These are phyloP conservation scores for Garcia nutans DNA, from an alignment of 345 rosid genomes.

Conservation along the genomic window DNA sequence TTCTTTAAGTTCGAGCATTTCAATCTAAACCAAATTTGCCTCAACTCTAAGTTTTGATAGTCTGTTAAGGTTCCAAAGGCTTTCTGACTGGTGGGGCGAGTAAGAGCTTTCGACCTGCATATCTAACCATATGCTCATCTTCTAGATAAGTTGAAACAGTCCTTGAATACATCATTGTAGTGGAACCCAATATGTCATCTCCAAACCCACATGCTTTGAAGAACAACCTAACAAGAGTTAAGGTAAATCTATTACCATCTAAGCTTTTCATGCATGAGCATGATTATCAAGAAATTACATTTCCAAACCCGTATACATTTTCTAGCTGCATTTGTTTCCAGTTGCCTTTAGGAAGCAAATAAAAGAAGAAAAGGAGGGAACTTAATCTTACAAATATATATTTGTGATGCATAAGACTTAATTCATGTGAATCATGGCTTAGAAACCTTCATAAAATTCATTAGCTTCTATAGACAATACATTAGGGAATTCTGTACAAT, in stretches of 20 bases:
- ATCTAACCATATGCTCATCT: slow-evolving; percentile 28
- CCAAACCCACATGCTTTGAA: slow-evolving; percentile 86
- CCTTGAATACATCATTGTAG: slow-evolving; percentile 79
- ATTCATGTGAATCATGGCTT: neutral
- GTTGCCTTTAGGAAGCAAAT: neutral
- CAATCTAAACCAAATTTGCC: neutral
- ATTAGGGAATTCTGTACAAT: slow-evolving; percentile 5
- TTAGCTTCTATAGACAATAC: neutral
- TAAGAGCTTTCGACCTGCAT: slow-evolving; percentile 39
- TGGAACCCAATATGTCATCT: slow-evolving; percentile 75
- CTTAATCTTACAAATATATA: neutral
- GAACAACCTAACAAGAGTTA: slow-evolving; percentile 52
- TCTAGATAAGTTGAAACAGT: slow-evolving; percentile 26
- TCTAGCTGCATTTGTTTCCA: neutral
- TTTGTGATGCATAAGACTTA: neutral
- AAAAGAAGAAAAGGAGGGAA: neutral
- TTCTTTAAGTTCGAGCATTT: neutral
- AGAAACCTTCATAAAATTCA: neutral
- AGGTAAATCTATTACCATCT: slow-evolving; percentile 3
- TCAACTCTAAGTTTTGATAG: neutral
- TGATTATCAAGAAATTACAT: neutral
- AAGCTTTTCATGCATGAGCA: neutral
- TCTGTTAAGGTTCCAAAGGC: slow-evolving; percentile 13
- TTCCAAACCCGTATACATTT: neutral
- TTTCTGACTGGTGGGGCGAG: slow-evolving; percentile 33